Percentiles rank a stretch among this genome's conserved stretches.
phyloP scores from a whole-genome alignment of 2,329 filamentous ascomycete species.

The Penicillium sp. region DNA sequence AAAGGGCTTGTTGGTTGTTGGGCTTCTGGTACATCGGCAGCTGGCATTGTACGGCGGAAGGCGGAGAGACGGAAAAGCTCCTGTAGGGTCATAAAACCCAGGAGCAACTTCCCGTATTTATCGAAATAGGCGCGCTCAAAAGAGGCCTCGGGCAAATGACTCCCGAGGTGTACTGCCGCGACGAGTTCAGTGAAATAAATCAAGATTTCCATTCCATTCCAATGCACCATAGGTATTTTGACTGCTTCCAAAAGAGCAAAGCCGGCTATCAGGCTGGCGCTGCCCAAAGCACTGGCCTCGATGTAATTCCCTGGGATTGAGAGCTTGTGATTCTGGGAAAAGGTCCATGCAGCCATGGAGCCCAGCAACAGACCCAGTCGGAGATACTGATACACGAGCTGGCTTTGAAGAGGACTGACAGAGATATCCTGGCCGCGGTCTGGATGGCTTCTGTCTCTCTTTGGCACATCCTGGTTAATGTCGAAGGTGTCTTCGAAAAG shows the following conservation, averaged over 20 bases:
- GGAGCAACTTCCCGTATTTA: slow-evolving; percentile 36
- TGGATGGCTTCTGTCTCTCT: slow-evolving; percentile 19
- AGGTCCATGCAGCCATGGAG: slow-evolving; percentile 32
- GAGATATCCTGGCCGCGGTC: slow-evolving; percentile 5
- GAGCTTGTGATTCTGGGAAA: slow-evolving; percentile 30
- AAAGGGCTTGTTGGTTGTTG: slow-evolving; percentile 6
- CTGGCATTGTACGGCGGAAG: slow-evolving; percentile 17
- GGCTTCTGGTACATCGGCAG: slow-evolving; percentile 2
- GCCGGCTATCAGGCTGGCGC: slow-evolving; percentile 38
- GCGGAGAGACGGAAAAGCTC: slow-evolving; percentile 33
- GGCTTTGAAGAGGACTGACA: slow-evolving; percentile 10
- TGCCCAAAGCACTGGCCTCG: slow-evolving; percentile 37
- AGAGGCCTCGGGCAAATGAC: slow-evolving; percentile 29
- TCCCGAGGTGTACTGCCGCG: slow-evolving; percentile 38
- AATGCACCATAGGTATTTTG: slow-evolving; percentile 35
- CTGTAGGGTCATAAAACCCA: slow-evolving; percentile 39
- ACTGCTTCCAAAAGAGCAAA: slow-evolving; percentile 39
- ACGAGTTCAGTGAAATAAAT: slow-evolving; percentile 37
- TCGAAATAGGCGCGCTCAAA: slow-evolving; percentile 36
- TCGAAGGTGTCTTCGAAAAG: slow-evolving; percentile 46
- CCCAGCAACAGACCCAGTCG: slow-evolving; percentile 28
- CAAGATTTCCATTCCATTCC: slow-evolving; percentile 40
- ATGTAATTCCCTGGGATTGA: slow-evolving; percentile 36
- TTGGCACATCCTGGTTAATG: slow-evolving; percentile 29
- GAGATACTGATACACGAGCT: slow-evolving; percentile 28